Evolutionary conservation across 2,329 filamentous ascomycete genomes (phyloP).

Genomic region (Aspergillus melleus): DNA sequence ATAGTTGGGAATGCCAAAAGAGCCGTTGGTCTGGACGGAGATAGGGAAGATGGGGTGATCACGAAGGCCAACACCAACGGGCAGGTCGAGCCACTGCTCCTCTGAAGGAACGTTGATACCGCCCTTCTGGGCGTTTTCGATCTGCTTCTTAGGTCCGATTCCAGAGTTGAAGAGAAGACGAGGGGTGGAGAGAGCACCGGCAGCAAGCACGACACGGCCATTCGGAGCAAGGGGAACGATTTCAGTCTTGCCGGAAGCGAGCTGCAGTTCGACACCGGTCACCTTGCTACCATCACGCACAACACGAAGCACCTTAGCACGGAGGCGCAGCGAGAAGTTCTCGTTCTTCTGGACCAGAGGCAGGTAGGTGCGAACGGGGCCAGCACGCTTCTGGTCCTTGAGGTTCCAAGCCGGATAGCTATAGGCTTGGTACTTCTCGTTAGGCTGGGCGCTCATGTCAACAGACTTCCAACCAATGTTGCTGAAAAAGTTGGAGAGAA

Average conservation of each 20-base stretch:
- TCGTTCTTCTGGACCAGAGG: constrained; percentile 58
- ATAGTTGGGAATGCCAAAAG: constrained; percentile 19
- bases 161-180: constrained; percentile 69
- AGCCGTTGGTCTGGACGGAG: constrained; percentile 17
- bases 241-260: constrained; percentile 49
- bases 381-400: constrained; percentile 64
- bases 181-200: constrained; percentile 68
- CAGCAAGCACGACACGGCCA: constrained; percentile 67
- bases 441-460: constrained; percentile 59
- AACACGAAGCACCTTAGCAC: constrained; percentile 67
- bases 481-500: constrained; percentile 60
- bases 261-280: constrained; percentile 50
- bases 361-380: constrained; percentile 71
- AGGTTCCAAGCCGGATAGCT: constrained; percentile 69
- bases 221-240: constrained; percentile 60
- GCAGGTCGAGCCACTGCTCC: constrained; percentile 52
- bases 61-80: constrained; percentile 53
- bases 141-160: constrained; percentile 60
- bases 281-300: constrained; percentile 62
- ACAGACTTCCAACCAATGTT: constrained; percentile 64
- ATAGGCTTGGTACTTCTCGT: constrained; percentile 66
- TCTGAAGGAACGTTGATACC: constrained; percentile 42
- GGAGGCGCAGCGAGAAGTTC: constrained; percentile 68
- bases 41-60: constrained; percentile 39
- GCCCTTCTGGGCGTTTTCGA: constrained; percentile 47